A percentile compares a stretch with the other conserved stretches of the same genome.
phyloP scores from a whole-genome alignment of 345 rosid species.

The Cardamine occulta region DNA sequence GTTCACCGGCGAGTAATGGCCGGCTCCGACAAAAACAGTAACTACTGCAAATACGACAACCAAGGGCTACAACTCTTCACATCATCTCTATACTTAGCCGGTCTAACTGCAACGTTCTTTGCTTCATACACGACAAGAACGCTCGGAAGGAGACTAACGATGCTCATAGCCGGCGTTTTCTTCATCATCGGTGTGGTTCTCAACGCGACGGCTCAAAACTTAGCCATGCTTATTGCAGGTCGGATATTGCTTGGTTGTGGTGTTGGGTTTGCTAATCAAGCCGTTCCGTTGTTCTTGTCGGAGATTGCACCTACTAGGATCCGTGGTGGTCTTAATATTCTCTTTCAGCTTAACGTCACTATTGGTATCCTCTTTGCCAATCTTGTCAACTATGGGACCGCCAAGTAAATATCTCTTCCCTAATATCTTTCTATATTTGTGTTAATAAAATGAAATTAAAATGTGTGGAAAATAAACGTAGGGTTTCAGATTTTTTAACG shows the following conservation, averaged over 20 bases:
- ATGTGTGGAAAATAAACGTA: constrained; percentile 10
- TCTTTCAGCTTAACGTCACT: constrained; percentile 94
- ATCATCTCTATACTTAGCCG: constrained; percentile 91
- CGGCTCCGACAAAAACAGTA: constrained; percentile 41
- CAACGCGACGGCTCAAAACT: constrained; percentile 77
- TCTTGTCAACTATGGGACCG: constrained; percentile 92
- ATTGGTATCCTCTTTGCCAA: constrained; percentile 91
- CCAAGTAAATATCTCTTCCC: constrained; percentile 58
- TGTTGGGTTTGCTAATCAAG: constrained; percentile 96
- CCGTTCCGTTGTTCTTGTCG: constrained; percentile 90
- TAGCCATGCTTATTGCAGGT: constrained; percentile 91
- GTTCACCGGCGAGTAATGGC: constrained; percentile 55
- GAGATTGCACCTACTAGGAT: constrained; percentile 96
- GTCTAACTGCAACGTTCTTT: constrained; percentile 82
- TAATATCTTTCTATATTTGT: not conserved
- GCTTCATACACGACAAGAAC: constrained; percentile 94
- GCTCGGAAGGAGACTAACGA: constrained; percentile 73
- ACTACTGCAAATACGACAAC: constrained; percentile 94
- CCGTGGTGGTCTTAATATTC: constrained; percentile 89
- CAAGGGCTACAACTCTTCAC: constrained; percentile 91
- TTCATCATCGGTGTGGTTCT: constrained; percentile 73
- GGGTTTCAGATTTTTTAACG: not conserved
- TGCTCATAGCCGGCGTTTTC: constrained; percentile 91
- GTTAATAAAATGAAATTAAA: not conserved
- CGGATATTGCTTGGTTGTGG: constrained; percentile 93